phyloP scores from a whole-genome alignment of 2,329 filamentous ascomycete genomes.

The Dendrostoma leiphaemia region DNA sequence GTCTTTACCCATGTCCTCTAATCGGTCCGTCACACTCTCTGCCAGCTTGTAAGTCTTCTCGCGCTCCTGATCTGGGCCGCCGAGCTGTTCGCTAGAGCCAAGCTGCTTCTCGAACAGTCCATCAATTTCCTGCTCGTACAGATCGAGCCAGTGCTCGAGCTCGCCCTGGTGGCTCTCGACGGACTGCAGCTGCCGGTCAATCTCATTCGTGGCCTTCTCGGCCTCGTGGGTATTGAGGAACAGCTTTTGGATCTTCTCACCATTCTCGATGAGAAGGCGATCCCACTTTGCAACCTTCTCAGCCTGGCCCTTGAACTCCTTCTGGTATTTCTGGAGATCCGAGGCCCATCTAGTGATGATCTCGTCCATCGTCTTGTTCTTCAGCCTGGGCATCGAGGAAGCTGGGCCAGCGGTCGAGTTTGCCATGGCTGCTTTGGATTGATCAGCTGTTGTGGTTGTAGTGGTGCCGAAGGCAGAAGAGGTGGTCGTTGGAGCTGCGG shows the following conservation, averaged over 20 bases:
- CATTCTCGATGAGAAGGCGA: conserved; percentile 86
- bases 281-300: conserved; percentile 89
- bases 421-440: conserved; percentile 43
- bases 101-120: conserved; percentile 80
- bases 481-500: conserved; percentile 19
- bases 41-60: conserved; percentile 95
- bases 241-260: conserved; percentile 89
- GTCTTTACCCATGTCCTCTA: conserved; percentile 93
- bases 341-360: conserved; percentile 97
- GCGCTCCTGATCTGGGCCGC: conserved; percentile 90
- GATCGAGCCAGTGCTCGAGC: conserved; percentile 81
- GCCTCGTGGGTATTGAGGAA: conserved; percentile 92
- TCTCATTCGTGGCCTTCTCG: conserved; percentile 87
- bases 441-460: neutral
- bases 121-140: conserved; percentile 89
- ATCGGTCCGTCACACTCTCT: conserved; percentile 84
- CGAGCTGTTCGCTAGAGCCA: conserved; percentile 70
- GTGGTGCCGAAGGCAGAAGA: neutral
- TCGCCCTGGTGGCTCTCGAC: conserved; percentile 95
- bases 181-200: conserved; percentile 83
- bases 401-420: conserved; percentile 78
- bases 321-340: conserved; percentile 92
- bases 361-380: conserved; percentile 99
- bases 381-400: conserved; percentile 83
- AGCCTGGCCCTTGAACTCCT: conserved; percentile 91